Evolutionary conservation across 768 basidiomycete genomes (phyloP), one percentile per base, ranked within the genome.

Genomic region (Sporobolomyces pararoseus): DNA sequence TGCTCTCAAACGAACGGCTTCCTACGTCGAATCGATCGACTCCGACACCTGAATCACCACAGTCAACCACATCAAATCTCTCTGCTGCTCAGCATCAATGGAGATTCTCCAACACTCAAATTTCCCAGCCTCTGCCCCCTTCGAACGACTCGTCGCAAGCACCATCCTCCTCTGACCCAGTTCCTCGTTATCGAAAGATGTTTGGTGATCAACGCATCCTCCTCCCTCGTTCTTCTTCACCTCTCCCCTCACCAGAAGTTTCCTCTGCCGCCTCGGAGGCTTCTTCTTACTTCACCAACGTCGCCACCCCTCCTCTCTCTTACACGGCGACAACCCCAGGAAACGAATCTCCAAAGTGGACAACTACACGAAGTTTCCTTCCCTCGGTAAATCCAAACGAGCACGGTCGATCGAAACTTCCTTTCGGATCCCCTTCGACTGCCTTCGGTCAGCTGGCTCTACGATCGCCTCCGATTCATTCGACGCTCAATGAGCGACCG

Each of bases 391-490:
- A n/a, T n/a, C n/a, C n/a, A n/a, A n/a, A n/a, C n/a, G n/a, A n/a
- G n/a, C n/a, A n/a, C n/a, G n/a, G n/a, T n/a, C n/a, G n/a, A n/a
- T n/a, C n/a, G n/a, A n/a, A n/a, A 42, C n/a, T 25, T 29, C 42
- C n/a, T 23, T 16, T 52, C 31, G 25, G 50, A 9, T 62, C 64
- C 7, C 66, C 71, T 3, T 39, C 63, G 17, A 13, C 31, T 34
- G 50, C 37, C 29, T 68, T 66, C 60, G 51, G 57, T 47, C 67
- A 52, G 7, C 67, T 68, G 35, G 46, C 46, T 10, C 67, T 73
- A 37, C 53, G 62, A 6, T 73, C 71, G 19, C 67, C 64, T n/a
- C 37, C 19, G 2, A 12, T 25, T 37, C 34, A 57, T 34, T 57
- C 57, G 49, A 17, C 21, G 21, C 46, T 47, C 46, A 47, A 47